phyloP scores from a whole-genome alignment of 768 basidiomycete genomes.

The Glaciozyma martinii region DNA sequence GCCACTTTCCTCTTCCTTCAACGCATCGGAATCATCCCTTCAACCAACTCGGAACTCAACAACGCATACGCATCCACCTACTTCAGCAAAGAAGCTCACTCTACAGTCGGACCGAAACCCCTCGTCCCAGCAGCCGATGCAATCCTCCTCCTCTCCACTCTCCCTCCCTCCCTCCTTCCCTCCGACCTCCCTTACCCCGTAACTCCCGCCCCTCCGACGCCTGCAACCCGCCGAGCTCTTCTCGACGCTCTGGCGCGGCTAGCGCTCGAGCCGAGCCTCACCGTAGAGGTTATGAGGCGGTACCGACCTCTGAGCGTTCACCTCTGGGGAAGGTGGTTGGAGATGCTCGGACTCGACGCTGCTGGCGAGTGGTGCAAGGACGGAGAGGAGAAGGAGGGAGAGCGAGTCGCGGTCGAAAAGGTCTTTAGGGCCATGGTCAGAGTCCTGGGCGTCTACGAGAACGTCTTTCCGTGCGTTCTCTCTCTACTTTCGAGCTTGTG shows the following conservation, averaged over 20 bases:
- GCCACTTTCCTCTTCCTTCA: conserved; percentile 6
- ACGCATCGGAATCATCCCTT: background rate
- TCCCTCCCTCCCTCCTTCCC: background rate
- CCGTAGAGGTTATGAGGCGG: conserved; percentile 51
- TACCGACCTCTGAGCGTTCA: conserved; percentile 74
- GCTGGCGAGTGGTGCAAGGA: conserved; percentile 13
- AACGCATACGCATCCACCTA: background rate
- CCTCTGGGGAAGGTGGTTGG: conserved; percentile 71
- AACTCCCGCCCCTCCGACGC: background rate
- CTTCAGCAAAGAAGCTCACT: background rate
- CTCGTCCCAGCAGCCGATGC: conserved; percentile 21
- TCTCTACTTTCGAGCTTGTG: background rate
- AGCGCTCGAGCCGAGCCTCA: conserved; percentile 55
- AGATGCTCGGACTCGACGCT: conserved; percentile 43
- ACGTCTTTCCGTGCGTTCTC: conserved; percentile 39
- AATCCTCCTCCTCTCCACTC: conserved; percentile 7
- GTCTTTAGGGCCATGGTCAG: conserved; percentile 38
- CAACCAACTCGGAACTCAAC: background rate
- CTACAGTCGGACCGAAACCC: background rate
- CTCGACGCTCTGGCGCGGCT: conserved; percentile 54
- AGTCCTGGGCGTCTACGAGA: conserved; percentile 36
- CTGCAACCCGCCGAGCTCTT: conserved; percentile 34
- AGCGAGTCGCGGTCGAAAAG: conserved; percentile 40
- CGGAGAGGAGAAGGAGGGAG: conserved; percentile 32
- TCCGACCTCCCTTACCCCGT: conserved; percentile 5